A percentile compares a stretch with the other conserved stretches of the same genome.
Evolutionary conservation across 202 grass and related monocot genomes (phyloP).

Genomic region (Carex arenaria): DNA sequence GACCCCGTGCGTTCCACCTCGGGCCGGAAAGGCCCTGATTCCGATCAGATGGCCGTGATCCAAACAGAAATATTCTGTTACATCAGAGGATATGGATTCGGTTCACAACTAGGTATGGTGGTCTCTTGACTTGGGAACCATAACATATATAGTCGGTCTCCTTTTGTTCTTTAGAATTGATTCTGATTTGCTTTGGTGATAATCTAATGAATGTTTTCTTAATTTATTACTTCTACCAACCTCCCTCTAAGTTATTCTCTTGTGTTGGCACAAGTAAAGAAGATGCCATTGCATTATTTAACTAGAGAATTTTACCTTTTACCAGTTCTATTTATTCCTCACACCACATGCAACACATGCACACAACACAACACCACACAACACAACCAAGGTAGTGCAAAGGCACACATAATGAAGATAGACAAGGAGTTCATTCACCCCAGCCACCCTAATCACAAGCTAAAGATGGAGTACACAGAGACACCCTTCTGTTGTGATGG

Average conservation of each 20-base stretch:
- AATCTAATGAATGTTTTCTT: slow-evolving; percentile 16
- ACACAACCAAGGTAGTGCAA: neutral
- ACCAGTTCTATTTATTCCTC: slow-evolving; percentile 7
- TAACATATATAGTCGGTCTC: neutral
- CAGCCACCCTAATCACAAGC: slow-evolving; percentile 32
- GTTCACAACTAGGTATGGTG: neutral
- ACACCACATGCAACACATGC: slow-evolving; percentile 4
- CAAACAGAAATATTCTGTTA: too few relatives aligned
- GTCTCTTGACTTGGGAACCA: neutral
- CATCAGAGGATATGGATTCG: too few relatives aligned
- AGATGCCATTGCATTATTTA: slow-evolving; percentile 28
- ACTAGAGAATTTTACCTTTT: slow-evolving; percentile 13
- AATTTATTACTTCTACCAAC: slow-evolving; percentile 9
- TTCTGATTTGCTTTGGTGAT: slow-evolving; percentile 32
- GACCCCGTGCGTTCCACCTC: too few relatives aligned
- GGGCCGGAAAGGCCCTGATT: too few relatives aligned
- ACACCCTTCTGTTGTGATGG: slow-evolving; percentile 28
- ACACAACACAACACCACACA: neutral
- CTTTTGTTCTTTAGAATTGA: slow-evolving; percentile 29
- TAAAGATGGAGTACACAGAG: slow-evolving; percentile 31
- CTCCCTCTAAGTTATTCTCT: slow-evolving; percentile 26
- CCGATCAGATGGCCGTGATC: too few relatives aligned
- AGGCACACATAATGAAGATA: slow-evolving; percentile 24
- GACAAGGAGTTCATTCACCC: slow-evolving; percentile 31
- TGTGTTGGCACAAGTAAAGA: slow-evolving; percentile 27